Conservation (phyloP, 805 yeast species). For the Torulaspora maleeae region DNA sequence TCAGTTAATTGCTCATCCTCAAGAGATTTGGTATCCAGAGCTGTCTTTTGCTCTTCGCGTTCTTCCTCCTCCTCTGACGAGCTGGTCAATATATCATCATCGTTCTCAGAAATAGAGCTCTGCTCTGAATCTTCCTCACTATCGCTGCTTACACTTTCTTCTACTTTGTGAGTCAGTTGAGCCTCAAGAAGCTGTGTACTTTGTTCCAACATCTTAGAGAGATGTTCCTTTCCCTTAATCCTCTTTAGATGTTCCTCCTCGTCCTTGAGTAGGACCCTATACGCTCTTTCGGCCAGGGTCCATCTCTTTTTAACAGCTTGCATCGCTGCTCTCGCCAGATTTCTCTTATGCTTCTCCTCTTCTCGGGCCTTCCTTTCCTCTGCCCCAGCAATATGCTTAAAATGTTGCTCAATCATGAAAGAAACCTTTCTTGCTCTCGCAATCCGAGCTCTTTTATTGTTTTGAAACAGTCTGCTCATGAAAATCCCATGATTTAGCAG, state of each 20-base stretch:
- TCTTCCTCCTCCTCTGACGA: slow-evolving; percentile 14
- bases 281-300: slow-evolving; percentile 83
- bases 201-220: slow-evolving; percentile 83
- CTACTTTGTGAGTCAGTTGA: slow-evolving; percentile 49
- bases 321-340: slow-evolving; percentile 74
- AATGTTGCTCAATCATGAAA: slow-evolving; percentile 78
- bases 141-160: slow-evolving; percentile 13
- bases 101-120: slow-evolving; percentile 14
- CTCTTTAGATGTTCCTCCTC: slow-evolving; percentile 77
- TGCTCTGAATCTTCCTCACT: slow-evolving; percentile 16
- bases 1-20: slow-evolving; percentile 36
- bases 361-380: slow-evolving; percentile 76
- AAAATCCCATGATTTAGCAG: slow-evolving; percentile 69
- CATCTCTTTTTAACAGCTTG: slow-evolving; percentile 86
- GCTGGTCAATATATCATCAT: slow-evolving; percentile 14
- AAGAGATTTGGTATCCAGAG: slow-evolving; percentile 5
- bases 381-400: slow-evolving; percentile 80
- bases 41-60: slow-evolving; percentile 31
- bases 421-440: slow-evolving; percentile 70
- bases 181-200: slow-evolving; percentile 88
- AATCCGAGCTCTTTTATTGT: slow-evolving; percentile 56
- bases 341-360: slow-evolving; percentile 62
- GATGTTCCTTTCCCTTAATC: slow-evolving; percentile 77
- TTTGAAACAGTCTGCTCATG: slow-evolving; percentile 65
- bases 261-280: slow-evolving; percentile 63